phyloP scores from a whole-genome alignment of 495 filamentous ascomycete genomes.

The Tuber melanosporum region DNA sequence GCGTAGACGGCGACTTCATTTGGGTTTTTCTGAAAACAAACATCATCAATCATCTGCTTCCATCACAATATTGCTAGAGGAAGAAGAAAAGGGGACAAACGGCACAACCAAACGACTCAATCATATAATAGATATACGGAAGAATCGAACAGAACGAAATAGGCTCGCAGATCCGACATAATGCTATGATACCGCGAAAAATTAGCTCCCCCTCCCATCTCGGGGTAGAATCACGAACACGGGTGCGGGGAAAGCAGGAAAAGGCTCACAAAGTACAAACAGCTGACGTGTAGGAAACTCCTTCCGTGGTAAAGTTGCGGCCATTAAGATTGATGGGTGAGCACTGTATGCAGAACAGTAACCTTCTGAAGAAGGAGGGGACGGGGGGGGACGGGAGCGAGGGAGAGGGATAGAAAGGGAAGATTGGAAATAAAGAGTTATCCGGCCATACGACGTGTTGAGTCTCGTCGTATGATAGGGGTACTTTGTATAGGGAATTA shows the following conservation, averaged over 20 bases:
- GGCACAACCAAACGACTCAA: conserved; percentile 80
- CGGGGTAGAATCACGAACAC: conserved; percentile 14
- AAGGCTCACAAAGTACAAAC: conserved; percentile 61
- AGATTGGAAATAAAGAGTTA: background rate
- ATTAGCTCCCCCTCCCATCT: conserved; percentile 43
- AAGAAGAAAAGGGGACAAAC: conserved; percentile 17
- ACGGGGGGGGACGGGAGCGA: too few species aligned
- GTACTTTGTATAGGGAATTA: background rate
- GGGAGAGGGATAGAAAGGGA: background rate
- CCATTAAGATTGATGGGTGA: conserved; percentile 19
- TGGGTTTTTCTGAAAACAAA: conserved; percentile 50
- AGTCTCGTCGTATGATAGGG: background rate
- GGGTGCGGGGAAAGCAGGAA: background rate
- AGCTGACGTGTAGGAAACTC: conserved; percentile 57
- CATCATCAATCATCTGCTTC: background rate
- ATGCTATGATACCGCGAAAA: conserved; percentile 61
- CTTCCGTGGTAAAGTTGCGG: conserved; percentile 6
- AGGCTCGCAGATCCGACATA: conserved; percentile 94
- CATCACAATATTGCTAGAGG: background rate
- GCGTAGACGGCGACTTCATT: conserved; percentile 83
- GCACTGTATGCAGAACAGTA: background rate
- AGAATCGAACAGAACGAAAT: conserved; percentile 99
- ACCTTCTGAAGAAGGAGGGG: background rate
- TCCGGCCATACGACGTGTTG: background rate
- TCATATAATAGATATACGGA: conserved; percentile 98